Evolutionary conservation across 306 rosid species (phyloP).

Genomic region (Cicer chorassanicum): DNA sequence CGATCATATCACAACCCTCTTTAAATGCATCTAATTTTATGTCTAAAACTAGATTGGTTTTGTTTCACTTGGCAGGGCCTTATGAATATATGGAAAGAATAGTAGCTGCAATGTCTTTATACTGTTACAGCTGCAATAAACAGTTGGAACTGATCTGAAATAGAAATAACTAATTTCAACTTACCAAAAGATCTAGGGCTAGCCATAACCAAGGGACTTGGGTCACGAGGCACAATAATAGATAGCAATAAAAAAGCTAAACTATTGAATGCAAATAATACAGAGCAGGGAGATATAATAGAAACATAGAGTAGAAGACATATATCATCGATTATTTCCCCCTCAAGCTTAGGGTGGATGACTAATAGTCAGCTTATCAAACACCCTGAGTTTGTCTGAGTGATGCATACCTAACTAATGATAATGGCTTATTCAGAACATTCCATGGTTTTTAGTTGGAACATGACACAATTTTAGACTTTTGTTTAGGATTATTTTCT

Average conservation of each 20-base stretch:
- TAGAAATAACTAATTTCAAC: conserved; percentile 6
- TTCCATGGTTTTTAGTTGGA: no score
- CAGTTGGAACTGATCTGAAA: conserved; percentile 4
- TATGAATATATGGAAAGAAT: conserved; percentile 7
- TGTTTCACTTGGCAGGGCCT: conserved; percentile 23
- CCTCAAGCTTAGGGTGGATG: background rate
- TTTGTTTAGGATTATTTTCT: no score
- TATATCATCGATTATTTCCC: background rate
- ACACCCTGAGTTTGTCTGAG: no score
- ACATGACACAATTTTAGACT: no score
- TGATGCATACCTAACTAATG: no score
- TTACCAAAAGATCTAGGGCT: background rate
- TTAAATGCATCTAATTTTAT: conserved; percentile 27
- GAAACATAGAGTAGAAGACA: background rate
- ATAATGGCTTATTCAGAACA: no score
- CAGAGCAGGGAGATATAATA: background rate
- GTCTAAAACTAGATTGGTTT: conserved; percentile 10
- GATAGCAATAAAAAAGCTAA: background rate
- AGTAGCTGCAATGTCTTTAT: background rate
- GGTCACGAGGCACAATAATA: background rate
- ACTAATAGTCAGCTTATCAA: no score
- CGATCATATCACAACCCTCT: background rate
- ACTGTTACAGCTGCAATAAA: background rate
- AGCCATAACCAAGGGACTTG: background rate
- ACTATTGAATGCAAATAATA: background rate